Percentiles rank a stretch among this genome's conserved stretches.
These are phyloP conservation scores for Puccinia coronata DNA, from an alignment of 1,284 basidiomycete species.

Conservation along the genomic window DNA sequence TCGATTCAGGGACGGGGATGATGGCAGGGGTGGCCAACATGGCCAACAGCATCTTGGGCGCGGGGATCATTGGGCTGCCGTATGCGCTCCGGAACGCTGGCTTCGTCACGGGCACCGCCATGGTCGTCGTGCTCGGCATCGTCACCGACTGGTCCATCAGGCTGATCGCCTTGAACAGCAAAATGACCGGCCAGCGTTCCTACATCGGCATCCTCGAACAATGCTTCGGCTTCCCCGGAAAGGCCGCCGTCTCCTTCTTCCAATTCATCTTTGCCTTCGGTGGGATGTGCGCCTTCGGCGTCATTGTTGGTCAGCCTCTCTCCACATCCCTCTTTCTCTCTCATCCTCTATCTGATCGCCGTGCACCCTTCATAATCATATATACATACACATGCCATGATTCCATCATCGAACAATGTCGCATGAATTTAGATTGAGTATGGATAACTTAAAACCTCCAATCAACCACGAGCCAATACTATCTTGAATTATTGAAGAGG, in stretches of 20 bases:
- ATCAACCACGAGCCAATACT: too few relatives aligned
- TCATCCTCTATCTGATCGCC: constrained; percentile 12
- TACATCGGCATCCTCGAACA: constrained; percentile 95
- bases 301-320: constrained; percentile 64
- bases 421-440: neutral
- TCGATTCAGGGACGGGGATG: constrained; percentile 37
- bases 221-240: constrained; percentile 84
- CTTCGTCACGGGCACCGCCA: constrained; percentile 78
- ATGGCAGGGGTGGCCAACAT: constrained; percentile 57
- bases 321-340: neutral
- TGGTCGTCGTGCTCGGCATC: constrained; percentile 76
- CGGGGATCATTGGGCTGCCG: constrained; percentile 73
- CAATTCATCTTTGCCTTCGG: constrained; percentile 70
- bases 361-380: neutral
- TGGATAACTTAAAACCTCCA: constrained; percentile 62
- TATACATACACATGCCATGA: neutral
- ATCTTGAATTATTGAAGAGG: too few relatives aligned
- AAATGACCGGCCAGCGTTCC: constrained; percentile 84
- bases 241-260: constrained; percentile 91
- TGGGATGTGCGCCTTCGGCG: constrained; percentile 94
- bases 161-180: constrained; percentile 88
- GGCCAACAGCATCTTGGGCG: constrained; percentile 94
- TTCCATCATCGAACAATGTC: neutral
- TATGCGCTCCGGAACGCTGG: constrained; percentile 91
- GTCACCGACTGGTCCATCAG: constrained; percentile 99